Percentiles rank a stretch among this genome's conserved stretches.
phyloP scores from a whole-genome alignment of 352 stramenopile genomes.

The Blastocystis sp. region DNA sequence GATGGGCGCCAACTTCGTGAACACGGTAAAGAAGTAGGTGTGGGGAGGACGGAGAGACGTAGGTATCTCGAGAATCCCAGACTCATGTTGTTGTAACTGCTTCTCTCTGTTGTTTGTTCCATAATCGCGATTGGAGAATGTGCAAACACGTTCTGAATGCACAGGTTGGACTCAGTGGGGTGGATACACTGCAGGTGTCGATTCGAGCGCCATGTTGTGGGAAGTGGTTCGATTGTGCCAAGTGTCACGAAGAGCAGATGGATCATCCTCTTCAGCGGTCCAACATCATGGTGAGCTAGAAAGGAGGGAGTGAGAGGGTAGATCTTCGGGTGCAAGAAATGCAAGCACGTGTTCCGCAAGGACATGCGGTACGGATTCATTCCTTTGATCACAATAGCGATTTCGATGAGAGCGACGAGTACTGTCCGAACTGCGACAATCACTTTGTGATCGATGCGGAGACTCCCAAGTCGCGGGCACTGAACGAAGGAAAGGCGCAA shows the following conservation, averaged over 20 bases:
- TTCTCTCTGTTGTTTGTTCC: neutral
- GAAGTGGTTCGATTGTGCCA: slow-evolving; percentile 53
- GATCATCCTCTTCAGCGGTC: neutral
- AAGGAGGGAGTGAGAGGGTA: neutral
- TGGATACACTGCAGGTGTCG: neutral
- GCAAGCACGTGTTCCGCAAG: slow-evolving; percentile 44
- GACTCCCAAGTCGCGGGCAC: neutral
- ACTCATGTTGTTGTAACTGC: slow-evolving; percentile 71
- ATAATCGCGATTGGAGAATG: neutral
- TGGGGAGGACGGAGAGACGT: neutral
- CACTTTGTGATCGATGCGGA: slow-evolving; percentile 55
- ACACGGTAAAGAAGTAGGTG: slow-evolving; percentile 89
- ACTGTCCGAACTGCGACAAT: slow-evolving; percentile 53
- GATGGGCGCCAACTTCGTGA: slow-evolving; percentile 83
- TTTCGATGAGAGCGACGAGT: slow-evolving; percentile 54
- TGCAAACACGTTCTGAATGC: slow-evolving; percentile 54
- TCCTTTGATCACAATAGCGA: slow-evolving; percentile 3
- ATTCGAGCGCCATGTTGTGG: slow-evolving; percentile 33
- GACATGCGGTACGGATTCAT: neutral
- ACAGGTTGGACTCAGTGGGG: neutral
- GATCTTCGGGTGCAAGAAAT: slow-evolving; percentile 51
- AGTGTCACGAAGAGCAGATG: slow-evolving; percentile 41
- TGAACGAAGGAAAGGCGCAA: slow-evolving; percentile 51
- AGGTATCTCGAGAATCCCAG: slow-evolving; percentile 68
- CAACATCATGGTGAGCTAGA: neutral